Evolutionary conservation across 768 basidiomycete genomes (phyloP).

Genomic region (Kwoniella europaea): DNA sequence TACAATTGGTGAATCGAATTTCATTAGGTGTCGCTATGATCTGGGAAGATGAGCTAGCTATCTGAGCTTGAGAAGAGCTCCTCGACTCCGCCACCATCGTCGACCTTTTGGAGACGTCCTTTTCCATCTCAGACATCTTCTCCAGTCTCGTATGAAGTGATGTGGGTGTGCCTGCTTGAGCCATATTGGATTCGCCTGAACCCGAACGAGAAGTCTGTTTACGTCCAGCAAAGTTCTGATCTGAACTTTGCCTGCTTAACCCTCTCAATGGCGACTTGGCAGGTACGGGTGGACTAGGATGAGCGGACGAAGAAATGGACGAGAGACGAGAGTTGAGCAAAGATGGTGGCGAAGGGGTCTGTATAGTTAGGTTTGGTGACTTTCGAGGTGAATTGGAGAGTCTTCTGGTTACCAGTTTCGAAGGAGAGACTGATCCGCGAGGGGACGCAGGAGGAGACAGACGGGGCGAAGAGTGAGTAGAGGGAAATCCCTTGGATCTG

Average conservation of each 20-base stretch:
- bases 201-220: slow-evolving; percentile 8
- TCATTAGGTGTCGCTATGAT: slow-evolving; percentile 25
- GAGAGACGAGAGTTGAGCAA: slow-evolving; percentile 22
- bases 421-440: slow-evolving; percentile 1
- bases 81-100: background rate
- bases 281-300: slow-evolving; percentile 48
- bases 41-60: slow-evolving; percentile 1
- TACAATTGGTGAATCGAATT: slow-evolving; percentile 37
- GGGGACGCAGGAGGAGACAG: background rate
- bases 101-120: background rate
- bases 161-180: slow-evolving; percentile 19
- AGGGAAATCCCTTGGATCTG: background rate
- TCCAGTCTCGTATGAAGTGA: background rate
- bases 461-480: slow-evolving; percentile 1
- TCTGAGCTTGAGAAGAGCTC: background rate
- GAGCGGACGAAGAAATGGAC: slow-evolving; percentile 17
- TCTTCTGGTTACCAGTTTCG: slow-evolving; percentile 5
- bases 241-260: slow-evolving; percentile 28
- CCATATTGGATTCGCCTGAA: slow-evolving; percentile 27
- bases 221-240: slow-evolving; percentile 4
- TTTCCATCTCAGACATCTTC: slow-evolving; percentile 6
- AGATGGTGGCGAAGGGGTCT: slow-evolving; percentile 18
- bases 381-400: slow-evolving; percentile 13
- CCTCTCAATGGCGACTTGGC: slow-evolving; percentile 42
- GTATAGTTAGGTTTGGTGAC: slow-evolving; percentile 25